A percentile compares a stretch with the other conserved stretches of the same genome.
Conservation (phyloP, 495 filamentous ascomycete genomes). For the Aspergillus ellipticus region DNA sequence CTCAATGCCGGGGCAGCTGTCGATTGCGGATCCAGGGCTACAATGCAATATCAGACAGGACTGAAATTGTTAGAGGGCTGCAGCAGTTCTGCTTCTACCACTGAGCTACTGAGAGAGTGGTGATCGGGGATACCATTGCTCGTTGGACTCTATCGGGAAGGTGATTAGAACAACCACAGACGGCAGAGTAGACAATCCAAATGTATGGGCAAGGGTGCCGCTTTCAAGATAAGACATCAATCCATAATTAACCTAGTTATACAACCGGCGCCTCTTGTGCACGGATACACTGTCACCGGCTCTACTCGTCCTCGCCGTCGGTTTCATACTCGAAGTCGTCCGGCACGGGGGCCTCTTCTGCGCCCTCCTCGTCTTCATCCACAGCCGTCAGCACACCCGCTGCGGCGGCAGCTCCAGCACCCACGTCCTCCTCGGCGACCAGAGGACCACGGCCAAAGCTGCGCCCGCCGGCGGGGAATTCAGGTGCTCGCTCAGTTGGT, state of each 20-base stretch:
- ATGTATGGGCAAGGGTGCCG: conserved; percentile 12
- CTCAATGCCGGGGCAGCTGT: too few relatives aligned
- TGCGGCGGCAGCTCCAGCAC: conserved; percentile 63
- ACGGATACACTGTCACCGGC: conserved; percentile 7
- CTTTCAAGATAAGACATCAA: conserved; percentile 21
- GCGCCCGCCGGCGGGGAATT: conserved; percentile 41
- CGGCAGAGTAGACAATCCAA: conserved; percentile 12
- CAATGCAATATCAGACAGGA: too few relatives aligned
- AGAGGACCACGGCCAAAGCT: conserved; percentile 26
- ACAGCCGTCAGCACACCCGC: conserved; percentile 78
- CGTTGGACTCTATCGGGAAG: not conserved
- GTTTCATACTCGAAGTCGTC: conserved; percentile 83
- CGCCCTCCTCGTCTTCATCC: conserved; percentile 80
- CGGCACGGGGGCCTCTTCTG: conserved; percentile 75
- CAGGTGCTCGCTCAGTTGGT: conserved; percentile 38
- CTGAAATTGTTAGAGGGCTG: too few relatives aligned
- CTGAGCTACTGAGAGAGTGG: not conserved
- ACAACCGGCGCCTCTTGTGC: conserved; percentile 34
- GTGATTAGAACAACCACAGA: not conserved
- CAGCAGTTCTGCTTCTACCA: too few relatives aligned
- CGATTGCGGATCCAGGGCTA: too few relatives aligned
- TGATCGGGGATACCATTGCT: not conserved
- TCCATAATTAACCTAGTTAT: conserved; percentile 45
- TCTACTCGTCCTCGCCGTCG: conserved; percentile 64
- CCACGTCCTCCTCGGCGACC: conserved; percentile 20